Percentiles rank a stretch among this genome's conserved stretches.
phyloP scores from a whole-genome alignment of 768 basidiomycete genomes.

The Kwoniella botswanensis region DNA sequence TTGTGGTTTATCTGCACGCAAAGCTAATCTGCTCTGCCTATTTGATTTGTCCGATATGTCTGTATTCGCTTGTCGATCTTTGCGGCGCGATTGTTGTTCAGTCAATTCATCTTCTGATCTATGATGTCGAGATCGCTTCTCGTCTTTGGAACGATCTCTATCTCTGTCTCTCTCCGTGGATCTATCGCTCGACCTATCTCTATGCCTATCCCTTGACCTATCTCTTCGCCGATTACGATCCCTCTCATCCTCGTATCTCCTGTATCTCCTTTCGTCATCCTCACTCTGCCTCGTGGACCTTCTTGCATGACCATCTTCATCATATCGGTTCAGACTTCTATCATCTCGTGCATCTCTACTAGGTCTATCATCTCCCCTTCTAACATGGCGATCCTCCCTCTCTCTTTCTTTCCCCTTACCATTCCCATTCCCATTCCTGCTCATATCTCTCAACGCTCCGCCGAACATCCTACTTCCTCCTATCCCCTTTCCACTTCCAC shows the following conservation, averaged over 20 bases:
- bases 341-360: slow-evolving; percentile 10
- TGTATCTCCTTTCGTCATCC: slow-evolving; percentile 1
- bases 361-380: slow-evolving; percentile 14
- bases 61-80: not conserved
- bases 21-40: not conserved
- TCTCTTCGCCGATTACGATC: not conserved
- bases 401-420: slow-evolving; percentile 22
- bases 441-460: slow-evolving; percentile 42
- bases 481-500: slow-evolving; percentile 5
- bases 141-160: not conserved
- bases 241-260: slow-evolving; percentile 8
- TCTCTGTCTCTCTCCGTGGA: not conserved
- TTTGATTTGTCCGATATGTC: not conserved
- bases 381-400: slow-evolving; percentile 16
- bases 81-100: not conserved
- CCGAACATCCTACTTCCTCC: slow-evolving; percentile 48
- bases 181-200: slow-evolving; percentile 4
- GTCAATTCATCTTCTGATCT: not conserved
- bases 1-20: not conserved
- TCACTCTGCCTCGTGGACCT: not conserved
- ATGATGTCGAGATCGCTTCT: not conserved
- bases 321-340: not conserved
- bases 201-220: not conserved
- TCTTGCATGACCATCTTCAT: slow-evolving; percentile 9
- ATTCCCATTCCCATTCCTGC: slow-evolving; percentile 3